Evolutionary conservation across 202 grass and related monocot species (phyloP).

Genomic region (Cymbopogon flexuosus): DNA sequence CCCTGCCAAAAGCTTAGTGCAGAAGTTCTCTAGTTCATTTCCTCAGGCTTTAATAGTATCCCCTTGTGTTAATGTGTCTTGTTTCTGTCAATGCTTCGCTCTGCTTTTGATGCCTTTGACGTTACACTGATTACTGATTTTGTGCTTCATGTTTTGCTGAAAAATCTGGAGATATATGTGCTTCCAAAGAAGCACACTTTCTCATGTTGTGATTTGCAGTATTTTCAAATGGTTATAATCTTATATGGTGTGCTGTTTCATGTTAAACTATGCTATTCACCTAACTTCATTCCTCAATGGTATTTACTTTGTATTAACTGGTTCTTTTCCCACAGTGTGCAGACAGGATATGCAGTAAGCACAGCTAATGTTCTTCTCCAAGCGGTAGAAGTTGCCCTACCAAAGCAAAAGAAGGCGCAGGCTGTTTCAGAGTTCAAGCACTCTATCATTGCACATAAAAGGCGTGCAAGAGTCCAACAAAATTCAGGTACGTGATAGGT

Average conservation of each 20-base stretch:
- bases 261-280: not conserved
- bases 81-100: not conserved
- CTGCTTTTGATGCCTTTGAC: not conserved
- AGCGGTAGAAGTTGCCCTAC: conserved; percentile 56
- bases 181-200: not conserved
- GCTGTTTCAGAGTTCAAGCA: conserved; percentile 77
- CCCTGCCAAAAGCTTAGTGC: not conserved
- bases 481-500: conserved; percentile 34
- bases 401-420: conserved; percentile 77
- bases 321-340: conserved; percentile 47
- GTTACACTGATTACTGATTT: not conserved
- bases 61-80: not conserved
- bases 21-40: not conserved
- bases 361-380: conserved; percentile 60
- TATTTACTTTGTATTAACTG: conserved; percentile 12
- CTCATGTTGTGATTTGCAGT: not conserved
- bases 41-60: not conserved
- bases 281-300: not conserved
- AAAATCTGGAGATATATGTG: not conserved
- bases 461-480: conserved; percentile 48
- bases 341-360: conserved; percentile 56
- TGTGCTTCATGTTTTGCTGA: not conserved
- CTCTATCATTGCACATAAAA: conserved; percentile 62
- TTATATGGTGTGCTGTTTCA: not conserved
- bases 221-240: not conserved